phyloP scores from a whole-genome alignment of 1,284 basidiomycete genomes.

The Sporisorium graminicola region DNA sequence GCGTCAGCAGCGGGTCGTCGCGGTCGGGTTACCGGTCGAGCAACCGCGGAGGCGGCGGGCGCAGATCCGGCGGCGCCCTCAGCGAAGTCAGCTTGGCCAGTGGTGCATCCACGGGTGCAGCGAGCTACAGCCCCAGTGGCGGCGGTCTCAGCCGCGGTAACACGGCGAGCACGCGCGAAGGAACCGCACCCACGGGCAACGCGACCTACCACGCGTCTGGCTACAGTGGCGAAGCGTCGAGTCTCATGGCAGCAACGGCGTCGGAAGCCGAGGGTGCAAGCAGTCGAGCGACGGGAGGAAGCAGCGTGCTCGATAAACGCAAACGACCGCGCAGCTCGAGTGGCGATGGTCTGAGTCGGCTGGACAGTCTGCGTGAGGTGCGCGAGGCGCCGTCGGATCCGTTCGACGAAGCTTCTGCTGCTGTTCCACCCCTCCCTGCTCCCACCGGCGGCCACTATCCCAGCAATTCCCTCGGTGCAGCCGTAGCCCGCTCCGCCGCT shows the following conservation, averaged over 20 bases:
- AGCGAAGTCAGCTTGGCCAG: slow-evolving; percentile 37
- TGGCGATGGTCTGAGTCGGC: slow-evolving; percentile 17
- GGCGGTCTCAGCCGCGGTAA: slow-evolving; percentile 36
- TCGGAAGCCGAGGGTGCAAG: slow-evolving; percentile 32
- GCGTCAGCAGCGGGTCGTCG: slow-evolving; percentile 30
- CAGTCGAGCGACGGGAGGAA: slow-evolving; percentile 43
- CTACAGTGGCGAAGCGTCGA: slow-evolving; percentile 8
- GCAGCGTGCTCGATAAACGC: slow-evolving; percentile 16
- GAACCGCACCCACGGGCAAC: slow-evolving; percentile 2
- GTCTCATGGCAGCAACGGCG: slow-evolving; percentile 11
- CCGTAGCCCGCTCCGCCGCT: slow-evolving; percentile 30
- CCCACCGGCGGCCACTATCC: slow-evolving; percentile 42
- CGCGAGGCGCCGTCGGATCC: slow-evolving; percentile 20
- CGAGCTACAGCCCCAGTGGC: slow-evolving; percentile 53
- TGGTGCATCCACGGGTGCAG: slow-evolving; percentile 51
- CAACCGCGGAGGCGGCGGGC: slow-evolving; percentile 12
- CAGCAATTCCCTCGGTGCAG: slow-evolving; percentile 42
- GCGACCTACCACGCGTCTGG: slow-evolving; percentile 17
- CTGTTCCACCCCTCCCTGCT: neutral
- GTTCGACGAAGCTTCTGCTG: slow-evolving; percentile 9
- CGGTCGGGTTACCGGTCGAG: slow-evolving; percentile 33
- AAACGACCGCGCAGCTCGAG: slow-evolving; percentile 36
- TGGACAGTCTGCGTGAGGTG: slow-evolving; percentile 43
- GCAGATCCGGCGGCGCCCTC: slow-evolving; percentile 24
- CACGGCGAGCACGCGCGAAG: slow-evolving; percentile 45